Conservation (phyloP, 176 grass and related monocot genomes). For the Rhynchospora pubera region DNA sequence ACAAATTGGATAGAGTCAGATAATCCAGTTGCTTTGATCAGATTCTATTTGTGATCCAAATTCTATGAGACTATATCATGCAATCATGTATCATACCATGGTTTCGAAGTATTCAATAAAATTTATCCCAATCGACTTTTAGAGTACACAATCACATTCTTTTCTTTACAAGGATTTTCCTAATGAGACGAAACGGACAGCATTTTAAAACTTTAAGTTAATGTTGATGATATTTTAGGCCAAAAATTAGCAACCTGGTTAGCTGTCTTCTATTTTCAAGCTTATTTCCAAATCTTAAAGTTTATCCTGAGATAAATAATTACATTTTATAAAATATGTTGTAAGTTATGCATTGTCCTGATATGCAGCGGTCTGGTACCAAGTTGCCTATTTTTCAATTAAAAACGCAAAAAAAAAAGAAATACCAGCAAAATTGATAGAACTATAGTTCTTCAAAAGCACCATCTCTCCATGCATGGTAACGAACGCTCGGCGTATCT, state of each 20-base stretch:
- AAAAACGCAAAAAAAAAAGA: background rate
- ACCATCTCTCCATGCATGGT: slow-evolving; percentile 98
- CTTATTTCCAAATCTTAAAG: background rate
- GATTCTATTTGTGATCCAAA: background rate
- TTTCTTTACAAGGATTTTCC: background rate
- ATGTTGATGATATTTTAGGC: background rate
- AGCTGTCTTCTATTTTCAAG: background rate
- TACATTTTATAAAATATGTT: background rate
- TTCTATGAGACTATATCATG: background rate
- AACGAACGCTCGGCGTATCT: slow-evolving; percentile 89
- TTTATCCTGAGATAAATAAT: too few species aligned
- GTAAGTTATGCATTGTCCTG: background rate
- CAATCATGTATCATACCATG: background rate
- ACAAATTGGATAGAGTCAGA: background rate
- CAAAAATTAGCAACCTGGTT: background rate
- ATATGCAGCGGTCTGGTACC: background rate
- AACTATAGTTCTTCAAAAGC: slow-evolving; percentile 87
- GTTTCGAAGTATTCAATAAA: background rate
- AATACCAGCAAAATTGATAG: slow-evolving; percentile 87
- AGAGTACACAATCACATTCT: background rate
- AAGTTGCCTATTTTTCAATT: background rate
- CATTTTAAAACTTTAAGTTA: background rate
- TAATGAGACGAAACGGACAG: background rate
- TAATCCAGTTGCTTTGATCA: background rate
- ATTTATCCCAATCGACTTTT: background rate